phyloP scores from a whole-genome alignment of 2,329 filamentous ascomycete species.

The Cercospora berteroae region DNA sequence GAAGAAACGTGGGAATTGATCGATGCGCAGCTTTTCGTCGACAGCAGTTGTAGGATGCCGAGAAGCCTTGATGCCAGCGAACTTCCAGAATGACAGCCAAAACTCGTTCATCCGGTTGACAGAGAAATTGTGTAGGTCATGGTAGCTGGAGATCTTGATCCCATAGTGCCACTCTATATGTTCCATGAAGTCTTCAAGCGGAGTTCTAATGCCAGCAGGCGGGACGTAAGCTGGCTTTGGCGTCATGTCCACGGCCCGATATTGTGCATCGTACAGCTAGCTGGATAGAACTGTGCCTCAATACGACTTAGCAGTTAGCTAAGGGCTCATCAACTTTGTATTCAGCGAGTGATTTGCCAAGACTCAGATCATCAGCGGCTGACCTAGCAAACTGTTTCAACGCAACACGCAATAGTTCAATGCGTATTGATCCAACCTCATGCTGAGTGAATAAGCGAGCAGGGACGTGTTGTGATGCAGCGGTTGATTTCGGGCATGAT shows the following conservation, averaged over 20 bases:
- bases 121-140: slow-evolving; percentile 18
- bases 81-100: slow-evolving; percentile 22
- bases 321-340: neutral
- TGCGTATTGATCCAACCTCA: neutral
- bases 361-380: neutral
- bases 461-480: neutral
- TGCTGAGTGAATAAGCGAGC: neutral
- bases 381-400: neutral
- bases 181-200: slow-evolving; percentile 17
- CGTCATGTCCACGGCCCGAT: neutral
- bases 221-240: slow-evolving; percentile 14
- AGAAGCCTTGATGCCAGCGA: slow-evolving; percentile 16
- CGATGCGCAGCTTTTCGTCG: slow-evolving; percentile 10
- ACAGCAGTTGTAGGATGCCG: neutral
- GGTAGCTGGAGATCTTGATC: slow-evolving; percentile 5
- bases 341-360: neutral
- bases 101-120: slow-evolving; percentile 21
- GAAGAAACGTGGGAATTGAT: slow-evolving; percentile 18
- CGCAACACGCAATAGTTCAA: neutral
- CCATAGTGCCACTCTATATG: neutral
- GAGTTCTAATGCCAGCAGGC: slow-evolving; percentile 11
- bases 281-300: neutral
- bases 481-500: neutral
- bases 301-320: neutral
- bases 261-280: neutral